Conservation (phyloP, 2,329 filamentous ascomycete genomes). For the Xylariomycetidae sp. region DNA sequence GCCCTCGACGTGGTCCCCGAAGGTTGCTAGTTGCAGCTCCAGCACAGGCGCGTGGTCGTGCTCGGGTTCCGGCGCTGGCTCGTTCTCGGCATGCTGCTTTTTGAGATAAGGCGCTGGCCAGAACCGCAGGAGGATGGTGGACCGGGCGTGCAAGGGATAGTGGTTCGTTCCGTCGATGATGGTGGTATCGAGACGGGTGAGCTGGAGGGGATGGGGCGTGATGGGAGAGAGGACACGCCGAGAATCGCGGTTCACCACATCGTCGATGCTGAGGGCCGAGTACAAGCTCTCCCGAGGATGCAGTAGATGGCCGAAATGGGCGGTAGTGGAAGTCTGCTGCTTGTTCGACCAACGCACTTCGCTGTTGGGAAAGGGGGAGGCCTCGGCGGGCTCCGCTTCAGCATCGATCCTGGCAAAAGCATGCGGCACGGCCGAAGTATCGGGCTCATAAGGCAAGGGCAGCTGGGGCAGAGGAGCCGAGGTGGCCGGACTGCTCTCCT, state of each 20-base stretch:
- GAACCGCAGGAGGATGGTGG: conserved; percentile 42
- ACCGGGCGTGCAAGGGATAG: conserved; percentile 17
- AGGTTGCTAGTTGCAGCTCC: conserved; percentile 32
- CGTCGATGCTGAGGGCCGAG: conserved; percentile 7
- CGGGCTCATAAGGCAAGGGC: conserved; percentile 15
- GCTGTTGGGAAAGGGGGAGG: too few relatives aligned
- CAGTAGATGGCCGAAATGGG: conserved; percentile 48
- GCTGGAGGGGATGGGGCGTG: conserved; percentile 40
- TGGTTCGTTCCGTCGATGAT: conserved; percentile 11
- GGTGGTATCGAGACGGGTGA: conserved; percentile 28
- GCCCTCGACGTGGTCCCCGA: conserved; percentile 26
- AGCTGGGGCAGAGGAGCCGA: conserved; percentile 8
- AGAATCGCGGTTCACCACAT: conserved; percentile 13
- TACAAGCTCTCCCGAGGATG: conserved; percentile 10
- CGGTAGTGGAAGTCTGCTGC: conserved; percentile 26
- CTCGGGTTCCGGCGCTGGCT: too few relatives aligned
- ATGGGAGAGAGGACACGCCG: conserved; percentile 37
- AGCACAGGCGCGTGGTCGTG: conserved; percentile 23
- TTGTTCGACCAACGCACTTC: conserved; percentile 20
- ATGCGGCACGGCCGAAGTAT: too few relatives aligned
- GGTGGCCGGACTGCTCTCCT: neutral
- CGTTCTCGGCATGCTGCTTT: too few relatives aligned
- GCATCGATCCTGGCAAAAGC: too few relatives aligned
- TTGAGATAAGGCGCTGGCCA: conserved; percentile 27
- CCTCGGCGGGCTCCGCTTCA: too few relatives aligned